Base-by-base conservation (phyloP, 495 filamentous ascomycete species). In the Entonaema liquescens region DNA sequence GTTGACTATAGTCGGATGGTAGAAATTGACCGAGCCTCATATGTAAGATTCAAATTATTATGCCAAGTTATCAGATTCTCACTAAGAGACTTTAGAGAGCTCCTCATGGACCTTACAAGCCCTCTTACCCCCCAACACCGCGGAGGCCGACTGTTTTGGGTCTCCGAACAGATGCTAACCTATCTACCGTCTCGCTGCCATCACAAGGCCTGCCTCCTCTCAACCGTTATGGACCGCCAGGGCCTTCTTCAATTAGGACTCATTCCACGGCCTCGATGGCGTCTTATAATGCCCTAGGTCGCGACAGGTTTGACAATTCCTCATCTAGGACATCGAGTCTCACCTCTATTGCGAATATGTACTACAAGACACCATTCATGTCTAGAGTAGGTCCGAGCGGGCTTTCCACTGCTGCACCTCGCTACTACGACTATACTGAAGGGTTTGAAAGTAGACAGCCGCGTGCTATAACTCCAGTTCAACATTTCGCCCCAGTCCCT, bases 401-500 rank as follows among this genome's bases (percentile, higher is more conserved):
- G 21, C 47, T 66, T 55, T 56, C 49, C 13, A 62, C 72, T 33
- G 19, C 72, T 21, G 68, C 73, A 40, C 81, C 81, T 25, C 63
- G 81, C 23, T 86, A 82, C 65, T 86, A 86, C 72, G 85, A 86
- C 68, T 86, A 86, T 67, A 84, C 83, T 3, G 84, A 86, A 71
- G 80, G 79, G 25, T 86, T 86, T 68, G 83, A 83, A 19, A 64
- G 59, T 25, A 72, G 59, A 17, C 62, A 74, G 9, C 44, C 68
- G 52, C 68, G 59, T 11, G 9, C 64, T n/a, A 35, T 35, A 13
- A 68, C 72, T 5, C 73, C 73, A 19, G 54, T 71, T 29, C 68
- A 71, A 6, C 74, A 77, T n/a, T 68, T 84, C 8, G 74, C 70
- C 1, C 77, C 83, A 9, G 64, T 81, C 1, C 79, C 77, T 26